Percentiles rank a stretch among this genome's conserved stretches.
Conservation (phyloP, 2,329 filamentous ascomycete species). For the Fusarium annulatum region DNA sequence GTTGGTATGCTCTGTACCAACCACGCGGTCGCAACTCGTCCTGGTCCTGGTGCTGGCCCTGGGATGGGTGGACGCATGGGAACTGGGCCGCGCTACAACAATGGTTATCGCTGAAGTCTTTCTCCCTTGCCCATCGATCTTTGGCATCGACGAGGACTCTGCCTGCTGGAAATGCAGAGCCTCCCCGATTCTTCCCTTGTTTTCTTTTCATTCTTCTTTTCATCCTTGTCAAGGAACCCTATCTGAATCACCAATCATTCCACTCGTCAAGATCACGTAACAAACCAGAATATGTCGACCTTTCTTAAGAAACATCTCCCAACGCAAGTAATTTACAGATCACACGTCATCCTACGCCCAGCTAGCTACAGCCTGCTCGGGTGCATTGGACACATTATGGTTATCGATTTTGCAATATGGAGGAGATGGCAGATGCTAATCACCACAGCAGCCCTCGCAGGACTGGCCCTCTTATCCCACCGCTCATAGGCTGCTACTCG, state of each 20-base stretch:
- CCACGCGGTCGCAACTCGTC: slow-evolving; percentile 87
- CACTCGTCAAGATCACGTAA: slow-evolving; percentile 49
- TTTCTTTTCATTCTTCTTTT: slow-evolving; percentile 45
- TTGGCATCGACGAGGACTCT: neutral
- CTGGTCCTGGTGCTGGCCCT: slow-evolving; percentile 82
- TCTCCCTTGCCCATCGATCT: neutral
- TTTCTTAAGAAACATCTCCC: slow-evolving; percentile 62
- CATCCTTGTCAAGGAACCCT: slow-evolving; percentile 40
- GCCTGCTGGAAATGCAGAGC: slow-evolving; percentile 5
- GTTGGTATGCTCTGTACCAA: slow-evolving; percentile 99
- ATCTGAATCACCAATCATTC: slow-evolving; percentile 48
- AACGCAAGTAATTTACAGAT: slow-evolving; percentile 64
- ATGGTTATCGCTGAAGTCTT: slow-evolving; percentile 64
- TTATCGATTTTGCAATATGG: slow-evolving; percentile 70
- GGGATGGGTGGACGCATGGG: slow-evolving; percentile 68
- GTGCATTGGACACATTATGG: slow-evolving; percentile 71
- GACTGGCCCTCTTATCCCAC: slow-evolving; percentile 41
- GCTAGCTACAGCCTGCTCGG: slow-evolving; percentile 60
- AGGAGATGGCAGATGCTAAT: slow-evolving; percentile 49
- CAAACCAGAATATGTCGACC: slow-evolving; percentile 59
- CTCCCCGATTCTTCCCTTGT: slow-evolving; percentile 10
- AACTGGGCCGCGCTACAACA: slow-evolving; percentile 68
- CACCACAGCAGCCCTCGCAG: slow-evolving; percentile 25
- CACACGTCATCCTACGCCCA: slow-evolving; percentile 68
- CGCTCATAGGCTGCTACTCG: slow-evolving; percentile 33